A percentile compares a stretch with the other conserved stretches of the same genome.
Evolutionary conservation across 139 green algal genomes (phyloP).

Genomic region (Chlamydomonas sphaeroides): DNA sequence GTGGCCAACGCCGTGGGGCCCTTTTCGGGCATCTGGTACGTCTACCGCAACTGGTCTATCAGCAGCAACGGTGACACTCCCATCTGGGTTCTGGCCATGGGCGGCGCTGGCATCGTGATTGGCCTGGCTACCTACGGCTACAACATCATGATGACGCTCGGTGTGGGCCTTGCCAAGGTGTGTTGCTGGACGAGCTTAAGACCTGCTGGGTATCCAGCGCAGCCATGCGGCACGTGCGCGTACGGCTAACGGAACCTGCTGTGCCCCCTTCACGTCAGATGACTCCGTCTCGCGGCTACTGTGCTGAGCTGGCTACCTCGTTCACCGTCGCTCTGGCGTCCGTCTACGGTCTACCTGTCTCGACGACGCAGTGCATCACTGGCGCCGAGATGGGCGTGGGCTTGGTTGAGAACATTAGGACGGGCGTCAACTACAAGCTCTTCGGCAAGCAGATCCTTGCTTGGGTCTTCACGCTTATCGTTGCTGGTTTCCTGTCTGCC

Average conservation of each 20-base stretch:
- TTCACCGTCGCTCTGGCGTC: conserved; percentile 51
- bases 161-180: conserved; percentile 34
- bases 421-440: conserved; percentile 38
- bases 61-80: conserved; percentile 8
- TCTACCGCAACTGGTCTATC: conserved; percentile 54
- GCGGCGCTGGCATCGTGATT: conserved; percentile 82
- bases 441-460: neutral
- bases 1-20: conserved; percentile 84
- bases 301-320: conserved; percentile 49
- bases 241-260: no score
- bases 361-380: conserved; percentile 57
- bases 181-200: no score
- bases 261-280: no score
- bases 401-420: conserved; percentile 16
- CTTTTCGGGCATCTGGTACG: conserved; percentile 74
- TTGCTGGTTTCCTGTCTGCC: conserved; percentile 5
- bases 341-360: conserved; percentile 50
- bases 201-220: no score
- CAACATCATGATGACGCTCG: conserved; percentile 44
- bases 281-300: conserved; percentile 42
- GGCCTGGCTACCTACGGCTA: conserved; percentile 79
- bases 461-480: conserved; percentile 43
- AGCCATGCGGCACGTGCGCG: no score
- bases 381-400: conserved; percentile 45
- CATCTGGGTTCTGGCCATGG: conserved; percentile 82